phyloP scores from a whole-genome alignment of 257 asterid genomes.

The Mentha longifolia region DNA sequence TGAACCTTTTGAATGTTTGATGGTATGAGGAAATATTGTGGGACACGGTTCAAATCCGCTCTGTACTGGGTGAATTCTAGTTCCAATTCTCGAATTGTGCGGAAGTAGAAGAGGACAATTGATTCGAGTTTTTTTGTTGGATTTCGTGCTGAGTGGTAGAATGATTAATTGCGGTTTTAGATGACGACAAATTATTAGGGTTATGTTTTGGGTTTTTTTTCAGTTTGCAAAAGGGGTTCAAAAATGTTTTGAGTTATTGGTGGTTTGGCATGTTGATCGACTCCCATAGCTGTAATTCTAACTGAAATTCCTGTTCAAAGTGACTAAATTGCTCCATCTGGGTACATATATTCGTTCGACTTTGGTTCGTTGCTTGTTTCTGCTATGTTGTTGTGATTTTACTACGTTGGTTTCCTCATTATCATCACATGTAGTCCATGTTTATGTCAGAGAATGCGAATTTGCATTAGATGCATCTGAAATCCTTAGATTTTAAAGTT shows the following conservation, averaged over 20 bases:
- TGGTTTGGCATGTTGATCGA: neutral
- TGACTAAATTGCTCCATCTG: neutral
- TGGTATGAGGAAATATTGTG: neutral
- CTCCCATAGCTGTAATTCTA: neutral
- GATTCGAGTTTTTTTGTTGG: neutral
- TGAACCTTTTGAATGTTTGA: neutral
- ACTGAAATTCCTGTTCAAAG: neutral
- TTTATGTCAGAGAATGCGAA: slow-evolving; percentile 8
- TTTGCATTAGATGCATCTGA: neutral
- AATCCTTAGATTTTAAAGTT: neutral
- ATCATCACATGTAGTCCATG: neutral
- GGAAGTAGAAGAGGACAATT: neutral
- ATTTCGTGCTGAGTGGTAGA: slow-evolving; percentile 1
- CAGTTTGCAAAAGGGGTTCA: neutral
- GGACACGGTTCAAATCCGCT: neutral
- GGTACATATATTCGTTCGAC: neutral
- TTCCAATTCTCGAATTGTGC: neutral
- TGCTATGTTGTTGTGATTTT: neutral
- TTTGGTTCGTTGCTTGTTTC: slow-evolving; percentile 1
- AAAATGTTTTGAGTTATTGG: neutral
- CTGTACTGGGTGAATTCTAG: too few relatives aligned
- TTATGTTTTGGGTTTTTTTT: slow-evolving; percentile 19
- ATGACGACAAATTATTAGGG: neutral
- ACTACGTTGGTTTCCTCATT: neutral
- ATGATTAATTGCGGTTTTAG: neutral